Conservation (phyloP, 352 stramenopile genomes). For the Phytopythium cucurbitacearum region DNA sequence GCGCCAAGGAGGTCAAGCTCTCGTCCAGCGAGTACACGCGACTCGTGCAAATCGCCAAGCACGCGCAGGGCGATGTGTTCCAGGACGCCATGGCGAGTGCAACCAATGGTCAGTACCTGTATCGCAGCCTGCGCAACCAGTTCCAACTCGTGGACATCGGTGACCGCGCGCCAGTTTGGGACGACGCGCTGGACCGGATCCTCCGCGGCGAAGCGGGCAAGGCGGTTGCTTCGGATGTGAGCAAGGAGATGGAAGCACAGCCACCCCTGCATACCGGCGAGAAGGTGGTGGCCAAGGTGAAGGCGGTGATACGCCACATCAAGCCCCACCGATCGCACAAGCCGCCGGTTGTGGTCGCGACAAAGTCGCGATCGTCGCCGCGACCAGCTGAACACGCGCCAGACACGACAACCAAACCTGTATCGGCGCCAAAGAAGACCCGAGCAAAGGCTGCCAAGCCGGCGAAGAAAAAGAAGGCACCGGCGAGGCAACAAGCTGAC, state of each 20-base stretch:
- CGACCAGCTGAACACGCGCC: no score
- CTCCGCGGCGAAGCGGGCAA: no score
- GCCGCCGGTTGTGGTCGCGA: no score
- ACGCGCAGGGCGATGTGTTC: constrained; percentile 29
- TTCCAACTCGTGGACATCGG: constrained; percentile 24
- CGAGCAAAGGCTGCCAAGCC: no score
- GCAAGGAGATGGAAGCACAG: not conserved
- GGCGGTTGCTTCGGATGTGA: not conserved
- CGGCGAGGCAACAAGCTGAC: not conserved
- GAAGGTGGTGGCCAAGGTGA: not conserved
- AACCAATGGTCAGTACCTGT: constrained; percentile 32
- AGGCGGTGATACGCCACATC: not conserved
- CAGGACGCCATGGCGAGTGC: constrained; percentile 31
- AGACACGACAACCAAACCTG: no score
- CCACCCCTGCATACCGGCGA: no score
- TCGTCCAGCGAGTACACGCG: constrained; percentile 25
- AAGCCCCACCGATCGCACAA: no score
- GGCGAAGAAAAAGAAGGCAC: no score
- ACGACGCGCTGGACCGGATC: constrained; percentile 1
- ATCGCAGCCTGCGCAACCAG: constrained; percentile 25
- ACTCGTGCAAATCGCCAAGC: constrained; percentile 40
- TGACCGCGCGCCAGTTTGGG: constrained; percentile 22
- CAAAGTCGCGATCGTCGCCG: no score
- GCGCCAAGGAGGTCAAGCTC: constrained; percentile 9
- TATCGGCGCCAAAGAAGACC: no score